A percentile compares a stretch with the other conserved stretches of the same genome.
These are phyloP conservation scores for Candida ponderosae DNA, from an alignment of 805 yeast species.

Conservation along the genomic window DNA sequence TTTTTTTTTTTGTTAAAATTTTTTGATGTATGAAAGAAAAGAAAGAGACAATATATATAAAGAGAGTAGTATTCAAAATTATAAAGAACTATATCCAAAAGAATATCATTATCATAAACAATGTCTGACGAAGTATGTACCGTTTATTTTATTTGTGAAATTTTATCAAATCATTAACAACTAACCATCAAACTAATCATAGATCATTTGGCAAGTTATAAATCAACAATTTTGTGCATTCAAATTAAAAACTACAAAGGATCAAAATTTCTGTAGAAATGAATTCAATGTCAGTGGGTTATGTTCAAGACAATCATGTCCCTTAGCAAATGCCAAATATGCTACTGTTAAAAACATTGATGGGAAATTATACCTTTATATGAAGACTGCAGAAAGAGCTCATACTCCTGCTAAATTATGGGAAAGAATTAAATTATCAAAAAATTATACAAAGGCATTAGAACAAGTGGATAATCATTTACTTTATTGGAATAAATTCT, in stretches of 20 bases:
- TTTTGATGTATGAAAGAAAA: too few relatives aligned
- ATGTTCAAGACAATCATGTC: conserved; percentile 91
- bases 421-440: conserved; percentile 89
- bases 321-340: conserved; percentile 87
- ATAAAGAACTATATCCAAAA: too few relatives aligned
- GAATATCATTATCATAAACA: too few relatives aligned
- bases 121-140: conserved; percentile 21
- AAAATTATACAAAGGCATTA: conserved; percentile 82
- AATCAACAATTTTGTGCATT: conserved; percentile 94
- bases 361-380: conserved; percentile 76
- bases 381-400: conserved; percentile 97
- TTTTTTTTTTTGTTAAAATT: too few relatives aligned
- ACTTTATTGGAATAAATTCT: conserved; percentile 87
- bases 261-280: conserved; percentile 89
- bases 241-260: conserved; percentile 82
- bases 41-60: too few relatives aligned
- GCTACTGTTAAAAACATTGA: conserved; percentile 80
- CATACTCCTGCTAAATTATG: conserved; percentile 91
- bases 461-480: conserved; percentile 83
- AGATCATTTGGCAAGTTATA: conserved; percentile 95
- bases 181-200: conserved; percentile 20
- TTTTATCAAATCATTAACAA: conserved; percentile 4
- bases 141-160: not conserved
- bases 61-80: too few relatives aligned
- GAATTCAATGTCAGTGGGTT: conserved; percentile 95